Evolutionary conservation across 208 protist species (phyloP), one percentile per base, ranked within the genome.

Genomic region (Lotmaria passim): DNA sequence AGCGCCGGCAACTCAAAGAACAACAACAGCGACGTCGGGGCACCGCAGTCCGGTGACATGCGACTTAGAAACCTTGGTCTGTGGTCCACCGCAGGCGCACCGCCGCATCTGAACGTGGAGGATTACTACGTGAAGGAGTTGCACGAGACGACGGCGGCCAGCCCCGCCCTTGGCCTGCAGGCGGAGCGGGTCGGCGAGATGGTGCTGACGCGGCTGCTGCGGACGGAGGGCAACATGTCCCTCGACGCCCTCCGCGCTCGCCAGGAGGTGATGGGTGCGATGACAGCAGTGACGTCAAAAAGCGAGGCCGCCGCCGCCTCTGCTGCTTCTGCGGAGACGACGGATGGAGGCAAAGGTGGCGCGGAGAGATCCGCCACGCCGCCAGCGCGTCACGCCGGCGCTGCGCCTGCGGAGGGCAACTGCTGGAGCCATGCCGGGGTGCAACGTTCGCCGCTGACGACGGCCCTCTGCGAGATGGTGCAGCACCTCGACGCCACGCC

Each of bases 161-260:
- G 26, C 46, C 48, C 24, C 5, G 38, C 31, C 39, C 43, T 67
- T 7, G 53, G 57, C 60, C 34, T 85, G 69, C 62, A 73, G 72
- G 30, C 55, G 48, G 39, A 66, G 64, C 28, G 28, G 21, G 59
- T 93, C 5, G 82, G 76, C 15, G 73, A 85, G 57, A 81, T 78
- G 19, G 79, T 89, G 41, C 72, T 93, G 31, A 46, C 78, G 47
- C 76, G 75, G 23, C 55, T 93, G 63, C 67, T 93, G 34, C 60
- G 75, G 26, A 81, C 87, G 0, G 88, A 93, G 75, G 71, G 70
- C 14, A 83, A 87, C 67, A 66, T 78, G 60, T 78, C 82, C 2
- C 23, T 57, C 7, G 56, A 51, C 10, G 47, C 75, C 41, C 58
- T 86, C 50, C 73, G 74, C 23, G 51, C 66, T 8, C 65, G 60